Conservation (phyloP, 2,329 filamentous ascomycete genomes). For the Ophiostoma montium region DNA sequence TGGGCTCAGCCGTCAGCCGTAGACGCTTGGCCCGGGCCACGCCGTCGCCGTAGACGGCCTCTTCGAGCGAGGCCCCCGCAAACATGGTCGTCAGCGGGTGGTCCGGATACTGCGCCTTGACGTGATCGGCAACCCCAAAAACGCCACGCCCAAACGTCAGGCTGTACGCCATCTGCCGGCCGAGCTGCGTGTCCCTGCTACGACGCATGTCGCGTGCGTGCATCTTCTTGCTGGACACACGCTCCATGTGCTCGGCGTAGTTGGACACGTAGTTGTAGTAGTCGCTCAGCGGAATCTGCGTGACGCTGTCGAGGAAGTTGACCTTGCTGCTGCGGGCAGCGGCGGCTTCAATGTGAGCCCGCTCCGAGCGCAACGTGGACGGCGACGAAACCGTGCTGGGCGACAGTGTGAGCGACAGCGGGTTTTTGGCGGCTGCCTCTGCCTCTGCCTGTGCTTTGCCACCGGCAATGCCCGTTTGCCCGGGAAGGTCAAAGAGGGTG, state of each 20-base stretch:
- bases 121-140: conserved; percentile 9
- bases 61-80: conserved; percentile 9
- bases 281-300: conserved; percentile 13
- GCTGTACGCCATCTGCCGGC: conserved; percentile 8
- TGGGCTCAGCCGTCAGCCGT: conserved; percentile 1
- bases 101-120: neutral
- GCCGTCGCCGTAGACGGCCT: conserved; percentile 3
- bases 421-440: neutral
- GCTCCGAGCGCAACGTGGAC: neutral
- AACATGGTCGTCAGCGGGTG: conserved; percentile 11
- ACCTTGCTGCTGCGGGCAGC: neutral
- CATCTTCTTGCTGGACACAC: conserved; percentile 5
- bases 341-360: neutral
- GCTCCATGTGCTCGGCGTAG: conserved; percentile 13
- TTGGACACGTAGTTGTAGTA: conserved; percentile 10
- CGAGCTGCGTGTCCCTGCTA: conserved; percentile 1
- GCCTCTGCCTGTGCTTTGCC: neutral
- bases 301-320: conserved; percentile 12
- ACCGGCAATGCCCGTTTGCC: neutral
- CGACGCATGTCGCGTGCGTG: conserved; percentile 3
- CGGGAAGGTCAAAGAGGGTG: neutral
- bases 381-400: neutral
- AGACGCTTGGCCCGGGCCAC: conserved; percentile 13
- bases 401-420: neutral
- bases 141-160: conserved; percentile 13